Evolutionary conservation across 768 basidiomycete species (phyloP), one percentile per base, ranked within the genome.

Genomic region (Coprinopsis cinerea): DNA sequence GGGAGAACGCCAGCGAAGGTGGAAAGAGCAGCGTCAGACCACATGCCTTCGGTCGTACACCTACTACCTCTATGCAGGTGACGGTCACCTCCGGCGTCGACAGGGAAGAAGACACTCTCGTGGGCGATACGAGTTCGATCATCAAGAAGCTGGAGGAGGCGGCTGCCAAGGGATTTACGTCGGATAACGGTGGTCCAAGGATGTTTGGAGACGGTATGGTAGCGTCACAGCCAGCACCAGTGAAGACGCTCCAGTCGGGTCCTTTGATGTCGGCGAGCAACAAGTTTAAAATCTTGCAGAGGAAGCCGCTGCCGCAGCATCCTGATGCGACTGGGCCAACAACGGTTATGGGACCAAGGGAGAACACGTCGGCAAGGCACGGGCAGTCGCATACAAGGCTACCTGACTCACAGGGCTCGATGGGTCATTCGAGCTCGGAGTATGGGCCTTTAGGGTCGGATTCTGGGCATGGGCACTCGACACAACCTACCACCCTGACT

Each of bases 171-270:
- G 30, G 9, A 32, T 9, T 9, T 7, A 39, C 36, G 11, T 6
- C 10, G 36, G n/a, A n/a, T n/a, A n/a, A n/a, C 36, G 11, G 11
- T 39, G 36, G 36, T 6, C 36, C 11, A 39, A 18, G 6, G 36
- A 9, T n/a, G 18, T 43, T 43, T 43, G 41, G 41, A 18, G 41
- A 43, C 17, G 23, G 23, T 11, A 43, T 43, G 41, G 41, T 43
- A 9, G 41, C 24, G 41, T 9, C 15, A 10, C 9, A 43, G 23
- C 23, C 41, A 26, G 36, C 7, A 6, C 6, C 10, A 20, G 41
- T 11, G 9, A 43, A 5, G 23, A 24, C 41, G 18, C 20, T 9
- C n/a, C 9, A 9, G 30, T 34, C 30, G 36, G 10, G 7, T 9
- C 36, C 36, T 6, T 17, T 17, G 6, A 18, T 39, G 11, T 18